Evolutionary conservation across 1,284 basidiomycete genomes (phyloP).

Genomic region (Ceratobasidium theobromae): DNA sequence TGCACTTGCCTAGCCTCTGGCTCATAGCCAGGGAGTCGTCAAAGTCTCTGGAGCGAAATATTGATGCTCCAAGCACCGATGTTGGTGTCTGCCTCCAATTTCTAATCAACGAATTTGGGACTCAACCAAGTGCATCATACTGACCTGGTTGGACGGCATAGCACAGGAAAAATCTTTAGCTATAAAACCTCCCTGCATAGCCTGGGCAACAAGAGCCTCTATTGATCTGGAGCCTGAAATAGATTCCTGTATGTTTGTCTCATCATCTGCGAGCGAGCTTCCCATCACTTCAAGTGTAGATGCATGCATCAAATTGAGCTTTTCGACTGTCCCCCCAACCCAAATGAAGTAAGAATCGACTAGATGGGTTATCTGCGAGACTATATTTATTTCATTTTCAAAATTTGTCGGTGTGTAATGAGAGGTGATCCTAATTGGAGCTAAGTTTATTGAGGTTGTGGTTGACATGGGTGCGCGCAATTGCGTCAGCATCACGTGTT

Average conservation of each 20-base stretch:
- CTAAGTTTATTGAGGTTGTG: not conserved
- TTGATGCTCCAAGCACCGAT: constrained; percentile 58
- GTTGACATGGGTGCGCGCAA: too few species aligned
- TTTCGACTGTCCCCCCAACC: constrained; percentile 59
- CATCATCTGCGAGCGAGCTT: constrained; percentile 15
- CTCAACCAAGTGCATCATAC: too few species aligned
- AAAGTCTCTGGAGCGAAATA: constrained; percentile 64
- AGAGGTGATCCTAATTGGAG: constrained; percentile 6
- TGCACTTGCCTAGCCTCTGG: constrained; percentile 68
- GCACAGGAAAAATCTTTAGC: constrained; percentile 82
- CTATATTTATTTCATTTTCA: constrained; percentile 50
- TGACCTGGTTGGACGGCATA: constrained; percentile 62
- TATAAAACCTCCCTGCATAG: constrained; percentile 56
- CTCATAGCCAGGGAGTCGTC: constrained; percentile 73
- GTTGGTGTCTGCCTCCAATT: constrained; percentile 49
- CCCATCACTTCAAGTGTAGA: not conserved
- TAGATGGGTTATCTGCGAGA: constrained; percentile 67
- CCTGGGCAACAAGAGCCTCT: constrained; percentile 52
- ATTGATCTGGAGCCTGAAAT: constrained; percentile 39
- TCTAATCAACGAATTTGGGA: too few species aligned
- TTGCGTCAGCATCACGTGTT: not conserved
- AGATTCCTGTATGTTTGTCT: not conserved
- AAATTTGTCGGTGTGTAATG: constrained; percentile 23
- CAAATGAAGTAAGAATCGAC: constrained; percentile 80
- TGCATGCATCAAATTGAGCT: not conserved